phyloP scores from a whole-genome alignment of 305 asterid genomes.

The Solanum aculeatissimum region DNA sequence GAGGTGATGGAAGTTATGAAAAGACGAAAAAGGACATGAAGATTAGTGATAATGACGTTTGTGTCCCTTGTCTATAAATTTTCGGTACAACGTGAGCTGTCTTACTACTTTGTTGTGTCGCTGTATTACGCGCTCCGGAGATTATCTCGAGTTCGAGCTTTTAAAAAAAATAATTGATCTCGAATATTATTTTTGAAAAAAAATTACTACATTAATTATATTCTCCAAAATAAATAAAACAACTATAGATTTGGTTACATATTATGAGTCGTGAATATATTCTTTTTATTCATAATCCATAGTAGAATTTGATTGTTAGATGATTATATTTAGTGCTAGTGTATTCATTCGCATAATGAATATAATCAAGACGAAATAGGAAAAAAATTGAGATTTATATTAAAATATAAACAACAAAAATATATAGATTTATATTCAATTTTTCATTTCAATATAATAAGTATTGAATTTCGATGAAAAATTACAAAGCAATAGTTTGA shows the following conservation, averaged over 20 bases:
- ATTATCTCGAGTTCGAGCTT: background rate
- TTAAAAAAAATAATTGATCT: background rate
- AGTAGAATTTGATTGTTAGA: background rate
- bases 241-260: background rate
- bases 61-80: background rate
- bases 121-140: background rate
- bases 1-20: background rate
- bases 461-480: fast-evolving
- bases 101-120: background rate
- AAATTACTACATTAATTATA: background rate
- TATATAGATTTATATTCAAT: background rate
- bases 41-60: background rate
- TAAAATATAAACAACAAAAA: background rate
- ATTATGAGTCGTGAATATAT: background rate
- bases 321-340: background rate
- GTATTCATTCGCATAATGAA: background rate
- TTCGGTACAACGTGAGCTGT: background rate
- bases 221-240: background rate
- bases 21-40: background rate
- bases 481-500: background rate
- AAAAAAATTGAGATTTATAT: background rate
- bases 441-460: background rate
- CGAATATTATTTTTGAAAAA: background rate
- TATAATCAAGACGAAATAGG: background rate
- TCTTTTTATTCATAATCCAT: background rate